Conservation (phyloP, 768 basidiomycete species). For the Naganishia onofrii region DNA sequence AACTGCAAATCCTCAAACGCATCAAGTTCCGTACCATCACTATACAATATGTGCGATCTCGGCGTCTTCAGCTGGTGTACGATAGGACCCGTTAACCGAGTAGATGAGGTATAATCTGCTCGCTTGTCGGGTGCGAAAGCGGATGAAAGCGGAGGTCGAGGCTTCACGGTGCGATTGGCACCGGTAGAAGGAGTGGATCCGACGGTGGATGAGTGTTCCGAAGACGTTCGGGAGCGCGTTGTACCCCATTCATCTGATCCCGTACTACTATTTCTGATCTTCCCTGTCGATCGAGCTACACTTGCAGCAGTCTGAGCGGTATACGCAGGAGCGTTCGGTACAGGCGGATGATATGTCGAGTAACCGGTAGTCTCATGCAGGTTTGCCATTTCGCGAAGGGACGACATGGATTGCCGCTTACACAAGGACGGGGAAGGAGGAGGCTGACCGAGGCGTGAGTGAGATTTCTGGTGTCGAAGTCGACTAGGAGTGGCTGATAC, state of each 20-base stretch:
- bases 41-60: constrained; percentile 40
- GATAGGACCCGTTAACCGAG: background rate
- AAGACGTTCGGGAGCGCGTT: background rate
- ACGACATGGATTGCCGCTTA: constrained; percentile 43
- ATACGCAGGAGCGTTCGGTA: constrained; percentile 4
- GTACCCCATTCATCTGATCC: constrained; percentile 5
- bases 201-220: background rate
- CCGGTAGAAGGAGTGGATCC: background rate
- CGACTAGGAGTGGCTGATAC: constrained; percentile 34
- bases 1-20: constrained; percentile 65
- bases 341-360: constrained; percentile 7
- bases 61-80: constrained; percentile 36
- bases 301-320: constrained; percentile 29
- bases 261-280: constrained; percentile 22
- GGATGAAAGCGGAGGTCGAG: background rate
- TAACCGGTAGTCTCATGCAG: constrained; percentile 2
- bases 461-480: constrained; percentile 48
- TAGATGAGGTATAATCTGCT: background rate
- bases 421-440: constrained; percentile 38
- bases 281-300: constrained; percentile 21
- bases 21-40: constrained; percentile 79
- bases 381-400: constrained; percentile 40
- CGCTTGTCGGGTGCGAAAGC: background rate
- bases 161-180: background rate
- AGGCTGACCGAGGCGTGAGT: constrained; percentile 37